A percentile compares a stretch with the other conserved stretches of the same genome.
Evolutionary conservation across 2,329 filamentous ascomycete genomes (phyloP).

Genomic region (Aspergillus brunneoviolaceus): DNA sequence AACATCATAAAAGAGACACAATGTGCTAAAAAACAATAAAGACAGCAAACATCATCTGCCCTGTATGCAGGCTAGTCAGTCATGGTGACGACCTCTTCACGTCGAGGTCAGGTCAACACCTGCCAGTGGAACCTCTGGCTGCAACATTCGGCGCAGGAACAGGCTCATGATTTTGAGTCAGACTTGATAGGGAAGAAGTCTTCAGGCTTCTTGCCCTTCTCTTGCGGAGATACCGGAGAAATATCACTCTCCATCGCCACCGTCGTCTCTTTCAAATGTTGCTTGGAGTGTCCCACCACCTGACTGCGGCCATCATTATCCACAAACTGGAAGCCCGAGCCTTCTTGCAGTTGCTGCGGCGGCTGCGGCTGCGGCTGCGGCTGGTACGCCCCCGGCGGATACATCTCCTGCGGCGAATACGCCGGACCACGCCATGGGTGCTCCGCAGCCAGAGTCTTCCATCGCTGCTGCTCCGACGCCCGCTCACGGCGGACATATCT

Average conservation of each 20-base stretch:
- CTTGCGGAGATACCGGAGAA: constrained; percentile 14
- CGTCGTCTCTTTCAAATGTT: constrained; percentile 8
- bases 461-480: constrained; percentile 26
- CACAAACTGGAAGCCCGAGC: constrained; percentile 24
- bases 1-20: background rate
- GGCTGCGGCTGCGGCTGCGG: constrained; percentile 8
- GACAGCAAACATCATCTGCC: background rate
- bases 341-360: constrained; percentile 13
- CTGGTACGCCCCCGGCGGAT: constrained; percentile 13
- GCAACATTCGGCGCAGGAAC: background rate
- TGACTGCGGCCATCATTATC: constrained; percentile 30
- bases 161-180: background rate
- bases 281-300: constrained; percentile 14
- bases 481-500: constrained; percentile 32
- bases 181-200: constrained; percentile 3
- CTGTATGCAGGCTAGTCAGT: background rate
- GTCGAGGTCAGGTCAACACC: background rate
- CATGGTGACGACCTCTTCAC: background rate
- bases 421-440: background rate
- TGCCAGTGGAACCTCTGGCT: background rate
- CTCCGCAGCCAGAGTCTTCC: constrained; percentile 5
- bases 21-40: background rate
- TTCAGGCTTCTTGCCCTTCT: constrained; percentile 10
- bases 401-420: constrained; percentile 14
- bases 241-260: constrained; percentile 9